A percentile compares a stretch with the other conserved stretches of the same genome.
Conservation (phyloP, 164 flowering plant genomes). For the Piper longum region DNA sequence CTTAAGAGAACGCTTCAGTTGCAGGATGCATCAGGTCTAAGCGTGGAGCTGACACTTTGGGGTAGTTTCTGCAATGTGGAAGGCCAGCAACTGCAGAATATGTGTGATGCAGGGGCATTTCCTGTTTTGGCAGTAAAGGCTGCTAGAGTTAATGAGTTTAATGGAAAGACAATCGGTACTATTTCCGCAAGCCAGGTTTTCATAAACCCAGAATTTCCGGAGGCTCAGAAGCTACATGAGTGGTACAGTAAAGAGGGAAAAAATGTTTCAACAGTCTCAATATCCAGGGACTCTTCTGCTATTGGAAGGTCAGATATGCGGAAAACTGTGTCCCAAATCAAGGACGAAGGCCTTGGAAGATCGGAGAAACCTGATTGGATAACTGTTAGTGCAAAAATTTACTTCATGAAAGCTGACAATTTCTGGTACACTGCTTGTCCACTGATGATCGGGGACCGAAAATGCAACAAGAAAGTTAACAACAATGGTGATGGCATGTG, state of each 20-base stretch:
- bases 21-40: conserved; percentile 87
- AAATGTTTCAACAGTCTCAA: conserved; percentile 35
- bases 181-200: conserved; percentile 62
- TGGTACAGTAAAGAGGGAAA: conserved; percentile 78
- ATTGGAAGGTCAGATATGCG: conserved; percentile 35
- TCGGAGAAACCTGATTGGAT: conserved; percentile 98
- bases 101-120: conserved; percentile 68
- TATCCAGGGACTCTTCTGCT: conserved; percentile 47
- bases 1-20: conserved; percentile 64
- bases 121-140: conserved; percentile 90
- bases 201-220: conserved; percentile 75
- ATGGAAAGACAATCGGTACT: conserved; percentile 80
- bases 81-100: conserved; percentile 60
- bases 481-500: conserved; percentile 95
- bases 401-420: conserved; percentile 56
- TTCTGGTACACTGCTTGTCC: conserved; percentile 97
- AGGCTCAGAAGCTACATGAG: conserved; percentile 43
- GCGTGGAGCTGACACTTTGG: conserved; percentile 91
- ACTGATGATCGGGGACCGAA: conserved; percentile 62
- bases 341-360: conserved; percentile 83
- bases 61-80: conserved; percentile 77
- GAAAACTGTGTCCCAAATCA: conserved; percentile 74
- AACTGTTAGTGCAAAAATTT: conserved; percentile 45
- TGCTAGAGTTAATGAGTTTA: conserved; percentile 72
- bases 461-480: conserved; percentile 81